Evolutionary conservation across 2,329 filamentous ascomycete genomes (phyloP), one percentile per base, ranked within the genome.

Genomic region (Penicillium sp.): DNA sequence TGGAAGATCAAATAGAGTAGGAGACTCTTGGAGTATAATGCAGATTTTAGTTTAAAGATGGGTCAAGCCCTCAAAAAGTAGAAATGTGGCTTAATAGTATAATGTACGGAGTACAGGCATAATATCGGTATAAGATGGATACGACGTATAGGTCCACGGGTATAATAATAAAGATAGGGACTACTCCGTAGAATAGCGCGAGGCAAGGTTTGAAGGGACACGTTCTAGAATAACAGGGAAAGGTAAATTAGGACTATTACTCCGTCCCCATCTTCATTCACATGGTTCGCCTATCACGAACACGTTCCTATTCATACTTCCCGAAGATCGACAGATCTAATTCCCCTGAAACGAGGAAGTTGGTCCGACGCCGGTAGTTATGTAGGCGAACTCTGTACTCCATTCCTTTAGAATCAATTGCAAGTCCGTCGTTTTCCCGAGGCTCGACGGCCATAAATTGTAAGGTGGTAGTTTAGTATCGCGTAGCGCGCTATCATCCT

Each of bases 281-380:
- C 37, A 50, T 51, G 40, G 17, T 46, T 37, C 27, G 23, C 37
- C 38, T 52, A 31, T 27, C 40, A 45, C 50, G 40, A 53, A 52
- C 40, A 35, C 29, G 38, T 46, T 35, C 50, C 35, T 38, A 7
- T 41, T 41, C 25, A 27, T 23, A 19, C 19, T 31, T 41, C 23
- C 37, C 38, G 27, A 6, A 6, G 50, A 52, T 52, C 50, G 50
- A 52, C 50, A 19, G 27, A 33, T 52, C 50, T 40, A 51, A 51
- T 51, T 51, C 48, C 48, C 48, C 35, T 50, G 33, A 38, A 38
- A 37, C 19, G 4, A 37, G n/a, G 19, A 4, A 37, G 17, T 9
- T n/a, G 13, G 23, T 50, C n/a, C 31, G 31, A 49, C 5, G 13
- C 9, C 13, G 5, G 29, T 4, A 48, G 42, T 27, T n/a, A n/a